phyloP scores from a whole-genome alignment of 805 yeast genomes.

The Clavispora santaluciae region DNA sequence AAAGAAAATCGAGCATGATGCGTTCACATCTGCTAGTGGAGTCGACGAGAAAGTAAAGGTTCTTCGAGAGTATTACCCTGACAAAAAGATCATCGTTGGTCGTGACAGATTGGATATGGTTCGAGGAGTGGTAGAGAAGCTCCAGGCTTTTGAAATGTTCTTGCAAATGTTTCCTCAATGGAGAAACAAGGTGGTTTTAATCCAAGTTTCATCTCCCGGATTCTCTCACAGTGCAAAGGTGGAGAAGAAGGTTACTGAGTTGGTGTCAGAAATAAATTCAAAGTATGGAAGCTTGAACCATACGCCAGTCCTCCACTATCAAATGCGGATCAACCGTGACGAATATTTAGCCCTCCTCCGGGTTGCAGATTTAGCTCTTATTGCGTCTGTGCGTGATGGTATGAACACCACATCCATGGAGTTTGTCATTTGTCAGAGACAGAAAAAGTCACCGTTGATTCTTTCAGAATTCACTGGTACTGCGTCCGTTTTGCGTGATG shows the following conservation, averaged over 20 bases:
- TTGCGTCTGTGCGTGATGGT: constrained; percentile 91
- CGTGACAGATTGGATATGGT: constrained; percentile 90
- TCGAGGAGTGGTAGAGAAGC: constrained; percentile 88
- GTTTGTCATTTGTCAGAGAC: constrained; percentile 81
- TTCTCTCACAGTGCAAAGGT: constrained; percentile 55
- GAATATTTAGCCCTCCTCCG: constrained; percentile 86
- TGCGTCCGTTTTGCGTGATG: constrained; percentile 62
- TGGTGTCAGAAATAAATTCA: constrained; percentile 78
- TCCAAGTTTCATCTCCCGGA: constrained; percentile 88
- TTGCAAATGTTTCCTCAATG: constrained; percentile 90
- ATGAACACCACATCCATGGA: constrained; percentile 95
- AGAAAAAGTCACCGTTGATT: constrained; percentile 69
- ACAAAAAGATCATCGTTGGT: constrained; percentile 80
- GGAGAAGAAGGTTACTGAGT: constrained; percentile 78
- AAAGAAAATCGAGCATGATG: constrained; percentile 58
- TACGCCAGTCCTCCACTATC: constrained; percentile 89
- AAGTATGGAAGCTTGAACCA: constrained; percentile 77
- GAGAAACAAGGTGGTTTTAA: constrained; percentile 78
- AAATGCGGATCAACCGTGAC: constrained; percentile 79
- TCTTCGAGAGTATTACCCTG: constrained; percentile 57
- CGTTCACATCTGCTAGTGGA: constrained; percentile 33
- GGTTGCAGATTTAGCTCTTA: constrained; percentile 84
- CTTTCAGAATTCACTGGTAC: constrained; percentile 94
- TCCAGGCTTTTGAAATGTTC: constrained; percentile 86
- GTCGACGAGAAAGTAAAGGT: constrained; percentile 63